Base-by-base conservation (phyloP, 148 eudicot genomes). In the Euryodendron excelsum region DNA sequence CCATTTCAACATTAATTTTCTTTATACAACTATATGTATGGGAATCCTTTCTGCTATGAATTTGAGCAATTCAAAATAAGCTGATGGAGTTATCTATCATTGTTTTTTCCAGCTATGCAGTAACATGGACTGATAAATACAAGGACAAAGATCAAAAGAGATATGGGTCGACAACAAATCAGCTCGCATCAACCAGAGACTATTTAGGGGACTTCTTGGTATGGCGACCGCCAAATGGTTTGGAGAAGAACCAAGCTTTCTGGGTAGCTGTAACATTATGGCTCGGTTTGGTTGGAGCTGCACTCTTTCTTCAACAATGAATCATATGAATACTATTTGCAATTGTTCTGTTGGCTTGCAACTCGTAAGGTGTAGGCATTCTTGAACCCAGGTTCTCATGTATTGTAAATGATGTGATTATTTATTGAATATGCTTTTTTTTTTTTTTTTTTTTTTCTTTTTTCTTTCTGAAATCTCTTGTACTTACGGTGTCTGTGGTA, bases 61-160 rank as follows among this genome's bases (percentile, higher is more conserved):
- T 41, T 55, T 34, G 10, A 6, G 30, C 50, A 20, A 56, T 23
- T 39, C 13, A 37, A 67, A 55, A n/a, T 33, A 33, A 11, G 15
- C 47, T 72, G 33, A 45, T 27, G 48, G 53, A 13, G 25, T 45
- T 39, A 55, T 63, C n/a, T 58, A 68, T 80, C 20, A 59, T 55
- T 53, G 55, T 62, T 62, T 69, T 63, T 33, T 72, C 2, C 85
- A 95, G 99, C 76, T 95, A 95, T 64, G 99, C 99, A 17, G 92
- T 87, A 5, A 89, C 91, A 53, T 95, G 99, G 99, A 95, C 81
- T 10, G 99, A 93, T 73, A 95, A 95, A 84, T 65, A 88, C 85
- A 95, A 93, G 84, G 90, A 95, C 80, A 80, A 31, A 10, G 91
- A 90, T 79, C 77, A 88, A 69, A 87, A 75, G 45, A 60, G 77